Evolutionary conservation across 768 basidiomycete species (phyloP).

Genomic region (Leccinum broughii): DNA sequence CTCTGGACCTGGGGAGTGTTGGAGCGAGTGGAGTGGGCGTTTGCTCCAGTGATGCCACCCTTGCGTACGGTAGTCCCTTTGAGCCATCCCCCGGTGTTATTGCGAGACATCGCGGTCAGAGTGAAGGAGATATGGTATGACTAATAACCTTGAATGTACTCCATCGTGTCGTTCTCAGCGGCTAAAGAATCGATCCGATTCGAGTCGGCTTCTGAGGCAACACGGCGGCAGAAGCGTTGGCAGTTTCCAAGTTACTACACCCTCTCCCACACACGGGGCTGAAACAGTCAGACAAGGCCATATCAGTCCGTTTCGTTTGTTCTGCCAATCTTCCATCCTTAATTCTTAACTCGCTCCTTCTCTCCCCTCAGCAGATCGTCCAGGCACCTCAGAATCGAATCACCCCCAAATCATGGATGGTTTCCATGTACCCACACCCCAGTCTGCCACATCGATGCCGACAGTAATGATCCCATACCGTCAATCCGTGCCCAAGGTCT

Average conservation of each 20-base stretch:
- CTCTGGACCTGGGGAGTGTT: slow-evolving; percentile 69
- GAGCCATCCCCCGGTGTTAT: slow-evolving; percentile 48
- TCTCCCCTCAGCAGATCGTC: not conserved
- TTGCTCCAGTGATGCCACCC: slow-evolving; percentile 48
- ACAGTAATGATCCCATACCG: slow-evolving; percentile 24
- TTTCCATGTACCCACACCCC: slow-evolving; percentile 24
- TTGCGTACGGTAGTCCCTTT: slow-evolving; percentile 77
- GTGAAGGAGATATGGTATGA: not conserved
- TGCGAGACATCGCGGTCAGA: slow-evolving; percentile 33
- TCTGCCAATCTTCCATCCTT: not conserved
- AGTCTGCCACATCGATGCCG: slow-evolving; percentile 13
- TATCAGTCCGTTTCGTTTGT: slow-evolving; percentile 10
- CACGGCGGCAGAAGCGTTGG: slow-evolving; percentile 3
- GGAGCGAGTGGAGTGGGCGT: slow-evolving; percentile 50
- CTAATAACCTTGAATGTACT: slow-evolving; percentile 6
- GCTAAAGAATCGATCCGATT: slow-evolving; percentile 14
- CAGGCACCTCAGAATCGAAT: slow-evolving; percentile 2
- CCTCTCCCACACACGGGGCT: not conserved
- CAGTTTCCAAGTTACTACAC: not conserved
- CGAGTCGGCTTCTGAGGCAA: slow-evolving; percentile 12
- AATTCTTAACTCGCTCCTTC: not conserved
- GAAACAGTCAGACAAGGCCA: slow-evolving; percentile 10
- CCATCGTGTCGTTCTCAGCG: slow-evolving; percentile 1
- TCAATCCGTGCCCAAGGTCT: slow-evolving; percentile 45
- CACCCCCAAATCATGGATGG: slow-evolving; percentile 23